Evolutionary conservation across 306 rosid genomes (phyloP).

Genomic region (Trichosanthes truncata): DNA sequence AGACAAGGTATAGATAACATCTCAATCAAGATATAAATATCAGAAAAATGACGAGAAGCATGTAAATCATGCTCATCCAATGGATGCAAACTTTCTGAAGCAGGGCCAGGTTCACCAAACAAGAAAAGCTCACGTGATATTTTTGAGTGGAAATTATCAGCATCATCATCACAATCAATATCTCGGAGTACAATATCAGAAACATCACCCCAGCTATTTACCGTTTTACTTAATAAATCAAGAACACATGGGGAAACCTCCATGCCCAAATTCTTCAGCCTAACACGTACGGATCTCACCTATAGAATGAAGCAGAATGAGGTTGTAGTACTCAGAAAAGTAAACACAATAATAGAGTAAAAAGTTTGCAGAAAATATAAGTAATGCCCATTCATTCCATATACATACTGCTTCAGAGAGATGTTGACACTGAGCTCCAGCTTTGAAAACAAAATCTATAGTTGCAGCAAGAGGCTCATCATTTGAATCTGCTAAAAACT

Average conservation of each 20-base stretch:
- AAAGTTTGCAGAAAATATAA: constrained; percentile 11
- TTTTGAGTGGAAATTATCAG: constrained; percentile 56
- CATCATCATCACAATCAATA: constrained; percentile 81
- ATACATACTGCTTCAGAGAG: constrained; percentile 90
- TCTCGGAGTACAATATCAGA: constrained; percentile 92
- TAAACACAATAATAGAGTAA: constrained; percentile 9
- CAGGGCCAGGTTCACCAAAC: constrained; percentile 56
- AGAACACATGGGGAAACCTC: constrained; percentile 87
- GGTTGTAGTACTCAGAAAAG: not conserved
- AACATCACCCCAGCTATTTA: constrained; percentile 99
- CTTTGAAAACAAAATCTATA: constrained; percentile 85
- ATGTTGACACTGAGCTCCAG: constrained; percentile 96
- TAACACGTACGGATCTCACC: constrained; percentile 84
- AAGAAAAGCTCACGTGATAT: constrained; percentile 51
- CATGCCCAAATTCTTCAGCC: constrained; percentile 73
- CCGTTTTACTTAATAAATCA: constrained; percentile 78
- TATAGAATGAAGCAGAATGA: constrained; percentile 13
- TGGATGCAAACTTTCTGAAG: constrained; percentile 48
- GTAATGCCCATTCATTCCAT: constrained; percentile 11
- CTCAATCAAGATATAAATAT: constrained; percentile 74
- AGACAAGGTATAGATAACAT: constrained; percentile 96
- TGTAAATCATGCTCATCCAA: constrained; percentile 65
- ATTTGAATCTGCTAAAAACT: constrained; percentile 75
- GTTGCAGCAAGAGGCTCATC: constrained; percentile 76
- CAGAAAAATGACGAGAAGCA: constrained; percentile 63